phyloP scores from a whole-genome alignment of 2,329 filamentous ascomycete species.

The Pseudogymnoascus sp. region DNA sequence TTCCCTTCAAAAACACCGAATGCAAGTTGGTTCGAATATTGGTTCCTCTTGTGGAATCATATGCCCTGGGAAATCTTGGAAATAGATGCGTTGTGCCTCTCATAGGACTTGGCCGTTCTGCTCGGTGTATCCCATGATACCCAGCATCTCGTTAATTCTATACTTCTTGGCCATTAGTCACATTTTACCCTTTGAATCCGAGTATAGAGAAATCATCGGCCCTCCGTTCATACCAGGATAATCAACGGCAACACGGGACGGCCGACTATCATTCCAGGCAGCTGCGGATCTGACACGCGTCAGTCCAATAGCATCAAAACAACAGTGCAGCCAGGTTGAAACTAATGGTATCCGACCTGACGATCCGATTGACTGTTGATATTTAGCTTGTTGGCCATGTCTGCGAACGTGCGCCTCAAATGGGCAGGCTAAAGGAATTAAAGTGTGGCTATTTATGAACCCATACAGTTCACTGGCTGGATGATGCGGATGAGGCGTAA shows the following conservation, averaged over 20 bases:
- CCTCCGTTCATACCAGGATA: background rate
- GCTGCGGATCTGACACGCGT: background rate
- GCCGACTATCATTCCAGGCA: background rate
- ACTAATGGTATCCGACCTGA: background rate
- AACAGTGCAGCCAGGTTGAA: background rate
- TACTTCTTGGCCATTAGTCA: background rate
- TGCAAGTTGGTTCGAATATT: background rate
- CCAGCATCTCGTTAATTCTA: background rate
- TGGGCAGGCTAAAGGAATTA: background rate
- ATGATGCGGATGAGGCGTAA: background rate
- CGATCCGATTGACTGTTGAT: background rate
- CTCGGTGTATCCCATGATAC: background rate
- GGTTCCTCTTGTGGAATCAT: background rate
- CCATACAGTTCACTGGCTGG: background rate
- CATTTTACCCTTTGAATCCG: background rate
- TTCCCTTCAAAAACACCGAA: background rate
- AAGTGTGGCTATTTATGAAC: background rate
- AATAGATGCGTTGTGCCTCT: background rate
- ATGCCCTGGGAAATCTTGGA: background rate
- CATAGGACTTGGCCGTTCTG: background rate
- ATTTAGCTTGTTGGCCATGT: background rate
- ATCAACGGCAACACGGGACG: background rate
- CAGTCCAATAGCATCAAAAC: background rate
- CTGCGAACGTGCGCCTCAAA: background rate
- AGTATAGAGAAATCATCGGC: background rate